Base-by-base conservation (phyloP, 2,329 filamentous ascomycete genomes). In the Reticulascus tulasneorum region DNA sequence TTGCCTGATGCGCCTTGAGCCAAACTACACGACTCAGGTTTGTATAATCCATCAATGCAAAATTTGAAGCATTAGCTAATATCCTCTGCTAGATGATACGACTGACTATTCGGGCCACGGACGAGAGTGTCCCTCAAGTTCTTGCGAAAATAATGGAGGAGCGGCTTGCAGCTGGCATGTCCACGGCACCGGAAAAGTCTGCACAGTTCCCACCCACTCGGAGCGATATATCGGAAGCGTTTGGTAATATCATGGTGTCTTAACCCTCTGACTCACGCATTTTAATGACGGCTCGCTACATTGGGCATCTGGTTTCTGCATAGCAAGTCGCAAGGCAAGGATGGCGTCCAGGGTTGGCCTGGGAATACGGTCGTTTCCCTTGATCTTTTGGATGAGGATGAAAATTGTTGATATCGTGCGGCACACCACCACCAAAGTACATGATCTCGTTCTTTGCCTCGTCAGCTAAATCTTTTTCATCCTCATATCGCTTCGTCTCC, bases 21-120 rank as follows among this genome's bases (percentile, higher is more conserved):
- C 93, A 43, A 98, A 98, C 66, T 91, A 90, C 55, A 75, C 78
- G 47, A 91, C 84, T 46, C 86, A 88, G 79, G 93, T 96, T 64
- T 28, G 15, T 24, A 9, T 5, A 18, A 17, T 29, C 31, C 11
- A 13, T 40, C 21, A 15, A 15, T n/a, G n/a, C n/a, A n/a, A 26
- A 25, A 17, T 26, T 15, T 19, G 9, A n/a, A 27, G 8, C 20
- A 17, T 39, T n/a, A 36, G 9, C 49, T 62, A 45, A 54, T 22
- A 47, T 40, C 50, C 19, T 22, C 19, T n/a, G 4, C 43, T 49
- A 96, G 93, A 96, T 96, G 88, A 86, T 94, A 53, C 90, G 93
- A 35, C 72, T 97, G 42, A 98, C 93, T 0, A 84, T 98, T 50
- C 79, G 93, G 45, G 93, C 91, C 6, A 98, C 93, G 2, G 91